phyloP scores from a whole-genome alignment of 2,329 filamentous ascomycete genomes.

The Pseudogymnoascus sp. region DNA sequence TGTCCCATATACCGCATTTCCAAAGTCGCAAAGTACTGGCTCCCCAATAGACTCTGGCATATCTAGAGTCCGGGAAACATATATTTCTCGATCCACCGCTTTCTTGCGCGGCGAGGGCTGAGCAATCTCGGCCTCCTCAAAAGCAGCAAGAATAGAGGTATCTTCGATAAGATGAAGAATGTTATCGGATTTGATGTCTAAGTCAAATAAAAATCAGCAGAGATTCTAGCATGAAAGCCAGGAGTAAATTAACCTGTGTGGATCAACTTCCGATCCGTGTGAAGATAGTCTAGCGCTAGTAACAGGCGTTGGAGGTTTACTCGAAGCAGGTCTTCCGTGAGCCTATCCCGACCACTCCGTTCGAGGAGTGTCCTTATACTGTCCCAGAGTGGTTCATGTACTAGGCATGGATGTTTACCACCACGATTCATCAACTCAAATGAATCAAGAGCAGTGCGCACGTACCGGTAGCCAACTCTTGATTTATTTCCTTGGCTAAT shows the following conservation, averaged over 20 bases:
- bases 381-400: constrained; percentile 36
- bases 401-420: constrained; percentile 29
- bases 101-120: constrained; percentile 35
- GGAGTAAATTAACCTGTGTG: constrained; percentile 33
- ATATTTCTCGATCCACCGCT: constrained; percentile 33
- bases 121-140: constrained; percentile 33
- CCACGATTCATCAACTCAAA: constrained; percentile 30
- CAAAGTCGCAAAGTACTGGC: constrained; percentile 40
- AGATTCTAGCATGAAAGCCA: constrained; percentile 3
- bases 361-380: constrained; percentile 32
- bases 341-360: constrained; percentile 31
- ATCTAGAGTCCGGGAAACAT: constrained; percentile 33
- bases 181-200: constrained; percentile 39
- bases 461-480: constrained; percentile 27
- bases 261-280: constrained; percentile 36
- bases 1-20: constrained; percentile 34
- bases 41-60: constrained; percentile 27
- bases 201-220: constrained; percentile 14
- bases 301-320: constrained; percentile 33
- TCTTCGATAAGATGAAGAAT: constrained; percentile 34
- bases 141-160: constrained; percentile 29
- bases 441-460: constrained; percentile 30
- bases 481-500: constrained; percentile 24
- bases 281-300: constrained; percentile 36
- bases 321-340: constrained; percentile 30